phyloP scores from a whole-genome alignment of 2,329 filamentous ascomycete species.

The Pseudocercospora pini-densiflorae region DNA sequence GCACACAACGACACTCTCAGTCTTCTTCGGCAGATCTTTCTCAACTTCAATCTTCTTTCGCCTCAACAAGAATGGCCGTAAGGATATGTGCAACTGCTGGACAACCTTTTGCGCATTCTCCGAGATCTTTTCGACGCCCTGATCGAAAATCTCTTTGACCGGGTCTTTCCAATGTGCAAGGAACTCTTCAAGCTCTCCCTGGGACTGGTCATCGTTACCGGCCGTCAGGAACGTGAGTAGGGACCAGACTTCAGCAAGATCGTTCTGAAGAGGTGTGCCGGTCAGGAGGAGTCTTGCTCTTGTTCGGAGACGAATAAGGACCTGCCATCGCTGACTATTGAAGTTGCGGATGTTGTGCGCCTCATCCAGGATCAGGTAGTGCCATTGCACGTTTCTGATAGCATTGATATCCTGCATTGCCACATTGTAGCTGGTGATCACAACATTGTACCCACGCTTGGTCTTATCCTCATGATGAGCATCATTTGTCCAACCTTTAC shows the following conservation, averaged over 20 bases:
- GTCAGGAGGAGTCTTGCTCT: slow-evolving; percentile 85
- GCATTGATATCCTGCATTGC: slow-evolving; percentile 93
- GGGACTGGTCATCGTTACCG: slow-evolving; percentile 76
- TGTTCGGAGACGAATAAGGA: slow-evolving; percentile 90
- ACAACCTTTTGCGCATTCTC: slow-evolving; percentile 92
- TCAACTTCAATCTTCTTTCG: slow-evolving; percentile 95
- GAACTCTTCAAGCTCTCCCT: slow-evolving; percentile 94
- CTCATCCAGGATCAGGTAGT: slow-evolving; percentile 98
- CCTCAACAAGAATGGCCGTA: slow-evolving; percentile 88
- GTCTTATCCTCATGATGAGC: slow-evolving; percentile 66
- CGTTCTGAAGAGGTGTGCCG: slow-evolving; percentile 95
- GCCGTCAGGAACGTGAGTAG: slow-evolving; percentile 96
- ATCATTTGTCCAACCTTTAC: slow-evolving; percentile 90
- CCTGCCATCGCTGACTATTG: slow-evolving; percentile 96
- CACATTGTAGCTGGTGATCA: slow-evolving; percentile 96
- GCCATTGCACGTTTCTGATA: slow-evolving; percentile 91
- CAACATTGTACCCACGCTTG: slow-evolving; percentile 98
- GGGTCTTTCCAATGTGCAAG: slow-evolving; percentile 95
- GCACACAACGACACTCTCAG: slow-evolving; percentile 96
- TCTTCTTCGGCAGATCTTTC: slow-evolving; percentile 98
- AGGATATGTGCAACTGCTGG: slow-evolving; percentile 88
- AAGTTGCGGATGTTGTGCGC: slow-evolving; percentile 99
- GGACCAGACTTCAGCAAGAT: slow-evolving; percentile 95
- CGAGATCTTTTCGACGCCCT: slow-evolving; percentile 90
- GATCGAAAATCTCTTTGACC: slow-evolving; percentile 94